Evolutionary conservation across 768 basidiomycete genomes (phyloP), one percentile per base, ranked within the genome.

Genomic region (Naganishia vishniacii): DNA sequence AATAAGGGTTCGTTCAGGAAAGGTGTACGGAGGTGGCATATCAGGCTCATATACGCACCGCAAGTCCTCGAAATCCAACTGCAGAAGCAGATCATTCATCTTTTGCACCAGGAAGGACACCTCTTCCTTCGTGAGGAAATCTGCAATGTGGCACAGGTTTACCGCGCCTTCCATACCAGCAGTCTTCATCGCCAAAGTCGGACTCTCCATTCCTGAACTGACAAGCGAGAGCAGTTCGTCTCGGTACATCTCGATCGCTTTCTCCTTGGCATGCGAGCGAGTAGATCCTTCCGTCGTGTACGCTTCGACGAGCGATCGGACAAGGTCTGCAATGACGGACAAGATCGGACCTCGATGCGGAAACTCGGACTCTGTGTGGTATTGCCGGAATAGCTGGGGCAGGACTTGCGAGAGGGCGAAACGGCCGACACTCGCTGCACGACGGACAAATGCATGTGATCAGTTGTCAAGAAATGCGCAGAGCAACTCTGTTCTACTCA

Each of bases 31-130:
- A 6, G 46, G 18, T 20, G n/a, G n/a, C n/a, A 23, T n/a, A 44
- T 9, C 2, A 25, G 15, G 12, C n/a, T n/a, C n/a, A n/a, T n/a
- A 34, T 12, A 42, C 63, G 37, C 20, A 69, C 68, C 62, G 53
- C 23, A 70, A 41, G 16, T 65, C 83, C 44, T 81, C 80, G 6
- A 77, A 72, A 26, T 83, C 81, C 13, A 78, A 78, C 56, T 82
- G 80, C 37, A 74, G 23, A n/a, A 94, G 78, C 9, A 89, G 78
- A 51, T 89, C 86, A 70, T 88, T 85, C 28, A 87, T 80, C 51
- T 83, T 86, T 62, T 86, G 85, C 1, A 94, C 87, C 42, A 91
- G 79, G 72, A 87, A 91, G 3, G 85, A 84, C 12, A 89, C 76
- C 73, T 99, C 93, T 20, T 86, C 83, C 58, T 85, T 82, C 0